A percentile compares a stretch with the other conserved stretches of the same genome.
Conservation (phyloP, 2,329 filamentous ascomycete genomes). For the Orbilia quercus region DNA sequence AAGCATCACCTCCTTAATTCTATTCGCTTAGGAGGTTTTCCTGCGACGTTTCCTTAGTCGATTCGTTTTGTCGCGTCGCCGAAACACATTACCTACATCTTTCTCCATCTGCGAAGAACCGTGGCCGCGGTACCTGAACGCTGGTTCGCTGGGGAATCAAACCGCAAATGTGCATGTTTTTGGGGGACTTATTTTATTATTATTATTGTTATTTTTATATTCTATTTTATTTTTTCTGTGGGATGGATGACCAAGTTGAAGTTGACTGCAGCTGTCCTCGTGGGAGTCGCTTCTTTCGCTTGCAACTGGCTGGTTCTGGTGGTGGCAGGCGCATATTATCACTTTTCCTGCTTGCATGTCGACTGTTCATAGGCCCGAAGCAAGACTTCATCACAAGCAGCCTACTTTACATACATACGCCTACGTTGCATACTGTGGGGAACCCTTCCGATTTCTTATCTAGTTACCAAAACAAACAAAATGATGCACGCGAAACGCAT, state of each 20-base stretch:
- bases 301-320: conserved; percentile 53
- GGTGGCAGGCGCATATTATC: conserved; percentile 37
- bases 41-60: conserved; percentile 42
- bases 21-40: conserved; percentile 30
- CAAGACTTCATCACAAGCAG: conserved; percentile 27
- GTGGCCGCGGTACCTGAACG: too few relatives aligned
- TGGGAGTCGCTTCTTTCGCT: conserved; percentile 55
- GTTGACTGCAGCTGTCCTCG: conserved; percentile 54
- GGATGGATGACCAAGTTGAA: conserved; percentile 49
- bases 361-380: conserved; percentile 34
- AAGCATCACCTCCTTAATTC: conserved; percentile 29
- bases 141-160: too few relatives aligned
- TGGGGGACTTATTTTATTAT: not conserved
- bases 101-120: conserved; percentile 30
- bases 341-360: conserved; percentile 33
- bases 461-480: conserved; percentile 46
- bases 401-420: too few relatives aligned
- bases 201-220: too few relatives aligned
- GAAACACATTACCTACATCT: conserved; percentile 26
- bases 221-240: conserved; percentile 16
- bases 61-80: conserved; percentile 55
- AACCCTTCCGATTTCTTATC: conserved; percentile 17
- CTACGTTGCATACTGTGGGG: too few relatives aligned
- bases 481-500: conserved; percentile 8
- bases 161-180: too few relatives aligned